Percentiles rank a stretch among this genome's conserved stretches.
Evolutionary conservation across 2,329 filamentous ascomycete genomes (phyloP).

Genomic region (Cercospora janseana): DNA sequence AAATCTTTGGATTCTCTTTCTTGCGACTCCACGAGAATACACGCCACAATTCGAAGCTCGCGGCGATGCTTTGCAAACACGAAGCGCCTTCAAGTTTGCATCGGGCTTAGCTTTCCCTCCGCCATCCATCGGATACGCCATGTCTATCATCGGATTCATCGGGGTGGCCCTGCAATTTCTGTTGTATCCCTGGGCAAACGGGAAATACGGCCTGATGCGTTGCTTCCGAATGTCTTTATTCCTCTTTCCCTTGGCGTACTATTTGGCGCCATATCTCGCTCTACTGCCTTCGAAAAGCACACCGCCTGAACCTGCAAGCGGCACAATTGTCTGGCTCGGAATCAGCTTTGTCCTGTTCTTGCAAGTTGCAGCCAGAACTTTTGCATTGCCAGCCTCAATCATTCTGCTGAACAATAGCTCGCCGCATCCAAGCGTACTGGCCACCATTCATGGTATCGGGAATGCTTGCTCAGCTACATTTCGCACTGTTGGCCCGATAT

Average conservation of each 20-base stretch:
- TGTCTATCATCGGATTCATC: constrained; percentile 71
- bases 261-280: constrained; percentile 67
- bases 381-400: constrained; percentile 57
- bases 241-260: constrained; percentile 69
- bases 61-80: constrained; percentile 29
- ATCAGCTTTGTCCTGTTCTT: constrained; percentile 63
- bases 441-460: constrained; percentile 59
- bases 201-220: constrained; percentile 63
- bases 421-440: constrained; percentile 55
- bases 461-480: constrained; percentile 56
- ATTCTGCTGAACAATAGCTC: constrained; percentile 60
- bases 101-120: constrained; percentile 75
- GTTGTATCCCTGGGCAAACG: constrained; percentile 67
- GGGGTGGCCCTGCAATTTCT: constrained; percentile 72
- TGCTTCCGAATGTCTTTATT: constrained; percentile 68
- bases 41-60: constrained; percentile 38
- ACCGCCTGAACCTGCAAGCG: constrained; percentile 52
- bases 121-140: constrained; percentile 69
- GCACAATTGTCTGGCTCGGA: constrained; percentile 61
- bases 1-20: constrained; percentile 71
- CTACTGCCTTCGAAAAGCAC: constrained; percentile 59
- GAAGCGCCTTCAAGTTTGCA: constrained; percentile 58
- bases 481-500: constrained; percentile 56
- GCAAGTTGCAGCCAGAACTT: constrained; percentile 72
- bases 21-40: constrained; percentile 63